A percentile compares a stretch with the other conserved stretches of the same genome.
Conservation (phyloP, 2,329 filamentous ascomycete genomes). For the Clarireedia monteithiana region DNA sequence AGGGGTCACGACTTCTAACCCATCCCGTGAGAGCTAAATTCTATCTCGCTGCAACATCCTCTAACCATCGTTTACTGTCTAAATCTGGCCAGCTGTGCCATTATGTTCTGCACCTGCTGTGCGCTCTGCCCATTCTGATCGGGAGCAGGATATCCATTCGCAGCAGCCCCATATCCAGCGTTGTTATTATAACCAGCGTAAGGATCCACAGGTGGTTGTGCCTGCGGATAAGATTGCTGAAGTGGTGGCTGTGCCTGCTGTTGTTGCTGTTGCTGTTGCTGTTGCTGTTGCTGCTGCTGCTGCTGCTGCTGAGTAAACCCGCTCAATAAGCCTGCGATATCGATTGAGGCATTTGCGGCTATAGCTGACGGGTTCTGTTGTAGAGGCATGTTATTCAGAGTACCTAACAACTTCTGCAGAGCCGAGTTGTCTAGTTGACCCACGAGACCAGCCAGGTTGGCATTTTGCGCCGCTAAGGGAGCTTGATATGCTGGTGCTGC, state of each 20-base stretch:
- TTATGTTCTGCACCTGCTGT: conserved; percentile 62
- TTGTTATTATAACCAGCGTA: neutral
- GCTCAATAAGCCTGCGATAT: conserved; percentile 27
- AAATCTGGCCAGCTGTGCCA: conserved; percentile 63
- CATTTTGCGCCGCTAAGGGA: conserved; percentile 28
- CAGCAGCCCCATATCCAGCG: neutral
- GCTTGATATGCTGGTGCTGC: conserved; percentile 28
- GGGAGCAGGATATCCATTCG: conserved; percentile 2
- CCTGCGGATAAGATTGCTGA: conserved; percentile 20
- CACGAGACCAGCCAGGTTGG: conserved; percentile 57
- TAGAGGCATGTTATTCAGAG: conserved; percentile 34
- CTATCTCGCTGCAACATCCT: neutral
- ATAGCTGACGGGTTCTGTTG: conserved; percentile 21
- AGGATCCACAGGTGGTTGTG: conserved; percentile 15
- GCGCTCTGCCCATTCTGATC: conserved; percentile 32
- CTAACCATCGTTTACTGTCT: conserved; percentile 37
- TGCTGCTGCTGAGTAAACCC: conserved; percentile 21
- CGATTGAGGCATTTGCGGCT: conserved; percentile 30
- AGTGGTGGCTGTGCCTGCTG: conserved; percentile 29
- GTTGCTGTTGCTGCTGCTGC: conserved; percentile 32
- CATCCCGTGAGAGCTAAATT: neutral
- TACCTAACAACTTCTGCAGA: conserved; percentile 62
- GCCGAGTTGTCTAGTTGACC: conserved; percentile 60
- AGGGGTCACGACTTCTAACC: too few relatives aligned
- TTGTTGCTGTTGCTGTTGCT: conserved; percentile 31